These are phyloP conservation scores for Trichocomaceae sp. DNA, from an alignment of 2,329 filamentous ascomycete genomes.

Conservation along the genomic window DNA sequence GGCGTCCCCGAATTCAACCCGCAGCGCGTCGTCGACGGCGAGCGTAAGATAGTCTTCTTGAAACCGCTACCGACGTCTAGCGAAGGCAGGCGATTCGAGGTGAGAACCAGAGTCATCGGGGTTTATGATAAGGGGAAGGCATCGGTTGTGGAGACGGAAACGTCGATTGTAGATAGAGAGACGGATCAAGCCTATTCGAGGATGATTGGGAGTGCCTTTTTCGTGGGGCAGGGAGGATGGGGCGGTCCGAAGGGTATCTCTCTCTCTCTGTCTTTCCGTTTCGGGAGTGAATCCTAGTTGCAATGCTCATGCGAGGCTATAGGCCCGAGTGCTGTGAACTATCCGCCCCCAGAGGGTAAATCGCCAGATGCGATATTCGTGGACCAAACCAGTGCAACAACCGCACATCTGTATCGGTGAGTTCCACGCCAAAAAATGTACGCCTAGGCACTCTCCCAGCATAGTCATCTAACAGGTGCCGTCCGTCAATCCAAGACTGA, in stretches of 20 bases:
- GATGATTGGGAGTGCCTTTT: slow-evolving; percentile 66
- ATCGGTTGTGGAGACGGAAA: slow-evolving; percentile 73
- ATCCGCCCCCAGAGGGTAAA: slow-evolving; percentile 66
- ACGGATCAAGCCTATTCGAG: slow-evolving; percentile 65
- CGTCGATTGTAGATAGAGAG: slow-evolving; percentile 63
- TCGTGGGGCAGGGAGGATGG: slow-evolving; percentile 75
- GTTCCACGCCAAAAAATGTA: slow-evolving; percentile 8
- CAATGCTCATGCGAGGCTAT: not conserved
- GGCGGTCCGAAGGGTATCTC: slow-evolving; percentile 75
- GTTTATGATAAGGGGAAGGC: slow-evolving; percentile 87
- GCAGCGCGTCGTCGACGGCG: slow-evolving; percentile 70
- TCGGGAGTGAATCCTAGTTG: not conserved
- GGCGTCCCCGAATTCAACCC: slow-evolving; percentile 70
- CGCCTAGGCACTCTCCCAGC: not conserved
- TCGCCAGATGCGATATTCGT: slow-evolving; percentile 63
- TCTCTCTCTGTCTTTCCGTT: too few species aligned
- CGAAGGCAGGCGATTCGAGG: slow-evolving; percentile 66
- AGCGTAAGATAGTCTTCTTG: slow-evolving; percentile 70
- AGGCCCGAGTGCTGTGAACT: slow-evolving; percentile 66
- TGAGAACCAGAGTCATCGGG: slow-evolving; percentile 69
- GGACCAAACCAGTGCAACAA: slow-evolving; percentile 65
- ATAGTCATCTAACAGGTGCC: not conserved
- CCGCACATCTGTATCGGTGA: slow-evolving; percentile 65
- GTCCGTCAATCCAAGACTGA: slow-evolving; percentile 51
- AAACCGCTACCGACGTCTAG: slow-evolving; percentile 68